Evolutionary conservation across 352 stramenopile genomes (phyloP).

Genomic region (Elongisporangium anandrum): DNA sequence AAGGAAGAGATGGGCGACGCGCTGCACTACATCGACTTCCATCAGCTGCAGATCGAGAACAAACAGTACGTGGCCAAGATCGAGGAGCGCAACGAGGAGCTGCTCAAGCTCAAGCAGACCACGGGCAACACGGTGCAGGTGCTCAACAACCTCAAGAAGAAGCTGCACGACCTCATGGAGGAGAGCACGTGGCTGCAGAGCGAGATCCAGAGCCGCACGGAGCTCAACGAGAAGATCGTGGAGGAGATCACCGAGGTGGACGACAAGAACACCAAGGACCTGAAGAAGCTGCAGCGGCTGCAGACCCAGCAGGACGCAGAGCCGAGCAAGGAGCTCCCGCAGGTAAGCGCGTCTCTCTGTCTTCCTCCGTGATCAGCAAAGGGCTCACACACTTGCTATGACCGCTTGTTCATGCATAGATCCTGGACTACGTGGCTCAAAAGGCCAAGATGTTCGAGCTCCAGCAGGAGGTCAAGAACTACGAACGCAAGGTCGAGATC

Average conservation of each 20-base stretch:
- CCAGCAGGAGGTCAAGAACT: constrained; percentile 86
- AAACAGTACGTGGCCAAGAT: constrained; percentile 95
- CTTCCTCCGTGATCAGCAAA: too few relatives aligned
- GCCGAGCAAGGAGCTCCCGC: constrained; percentile 79
- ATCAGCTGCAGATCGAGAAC: constrained; percentile 96
- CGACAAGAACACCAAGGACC: constrained; percentile 70
- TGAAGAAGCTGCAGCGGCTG: constrained; percentile 45
- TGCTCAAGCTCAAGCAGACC: constrained; percentile 90
- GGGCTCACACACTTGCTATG: not conserved
- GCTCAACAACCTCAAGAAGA: constrained; percentile 90
- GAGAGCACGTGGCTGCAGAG: constrained; percentile 76
- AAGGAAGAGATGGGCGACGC: constrained; percentile 95
- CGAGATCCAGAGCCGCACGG: constrained; percentile 76
- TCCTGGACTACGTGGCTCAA: constrained; percentile 89
- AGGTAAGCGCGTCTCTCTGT: constrained; percentile 20
- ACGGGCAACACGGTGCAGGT: constrained; percentile 88
- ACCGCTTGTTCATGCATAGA: constrained; percentile 13
- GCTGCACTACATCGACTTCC: constrained; percentile 96
- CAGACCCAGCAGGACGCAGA: constrained; percentile 66
- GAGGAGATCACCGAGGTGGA: constrained; percentile 68
- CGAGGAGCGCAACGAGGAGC: constrained; percentile 93
- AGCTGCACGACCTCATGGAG: constrained; percentile 79
- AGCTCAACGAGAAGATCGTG: constrained; percentile 87
- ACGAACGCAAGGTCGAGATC: constrained; percentile 92
- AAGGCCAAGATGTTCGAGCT: constrained; percentile 90